Evolutionary conservation across 371 early-diverging fungal species (phyloP).

Genomic region (Saksenaea oblongispora): DNA sequence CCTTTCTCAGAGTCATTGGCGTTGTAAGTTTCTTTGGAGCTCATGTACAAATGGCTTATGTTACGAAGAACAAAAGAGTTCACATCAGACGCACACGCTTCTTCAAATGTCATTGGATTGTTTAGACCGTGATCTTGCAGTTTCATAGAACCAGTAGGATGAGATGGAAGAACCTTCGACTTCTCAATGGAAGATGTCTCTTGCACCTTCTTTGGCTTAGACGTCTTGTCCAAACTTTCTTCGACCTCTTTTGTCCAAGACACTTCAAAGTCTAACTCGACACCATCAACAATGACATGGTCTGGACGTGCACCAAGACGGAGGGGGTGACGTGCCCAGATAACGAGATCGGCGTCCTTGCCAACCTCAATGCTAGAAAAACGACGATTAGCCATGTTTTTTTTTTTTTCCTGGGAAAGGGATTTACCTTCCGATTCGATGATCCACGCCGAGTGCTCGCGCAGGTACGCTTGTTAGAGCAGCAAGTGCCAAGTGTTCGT

Average conservation of each 20-base stretch:
- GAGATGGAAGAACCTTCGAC: constrained; percentile 30
- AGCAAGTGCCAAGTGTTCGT: constrained; percentile 61
- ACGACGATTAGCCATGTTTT: background rate
- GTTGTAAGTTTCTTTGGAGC: constrained; percentile 14
- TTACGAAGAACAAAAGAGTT: constrained; percentile 53
- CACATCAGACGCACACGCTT: constrained; percentile 26
- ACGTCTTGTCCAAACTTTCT: background rate
- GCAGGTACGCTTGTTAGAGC: constrained; percentile 80
- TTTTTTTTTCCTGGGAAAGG: background rate
- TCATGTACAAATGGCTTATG: constrained; percentile 46
- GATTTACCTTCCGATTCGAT: constrained; percentile 65
- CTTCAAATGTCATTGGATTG: constrained; percentile 25
- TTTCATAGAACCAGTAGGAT: constrained; percentile 28
- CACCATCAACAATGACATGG: constrained; percentile 79
- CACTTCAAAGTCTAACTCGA: constrained; percentile 44
- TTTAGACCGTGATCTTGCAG: constrained; percentile 45
- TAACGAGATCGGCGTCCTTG: constrained; percentile 83
- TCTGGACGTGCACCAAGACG: constrained; percentile 77
- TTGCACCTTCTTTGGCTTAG: background rate
- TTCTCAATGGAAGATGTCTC: background rate
- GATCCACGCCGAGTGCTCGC: constrained; percentile 64
- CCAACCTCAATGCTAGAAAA: constrained; percentile 55
- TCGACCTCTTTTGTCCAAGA: constrained; percentile 36
- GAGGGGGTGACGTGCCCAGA: constrained; percentile 75
- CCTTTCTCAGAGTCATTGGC: constrained; percentile 5